Base-by-base conservation (phyloP, 2,329 filamentous ascomycete species). In the Exserohilum rostratum region DNA sequence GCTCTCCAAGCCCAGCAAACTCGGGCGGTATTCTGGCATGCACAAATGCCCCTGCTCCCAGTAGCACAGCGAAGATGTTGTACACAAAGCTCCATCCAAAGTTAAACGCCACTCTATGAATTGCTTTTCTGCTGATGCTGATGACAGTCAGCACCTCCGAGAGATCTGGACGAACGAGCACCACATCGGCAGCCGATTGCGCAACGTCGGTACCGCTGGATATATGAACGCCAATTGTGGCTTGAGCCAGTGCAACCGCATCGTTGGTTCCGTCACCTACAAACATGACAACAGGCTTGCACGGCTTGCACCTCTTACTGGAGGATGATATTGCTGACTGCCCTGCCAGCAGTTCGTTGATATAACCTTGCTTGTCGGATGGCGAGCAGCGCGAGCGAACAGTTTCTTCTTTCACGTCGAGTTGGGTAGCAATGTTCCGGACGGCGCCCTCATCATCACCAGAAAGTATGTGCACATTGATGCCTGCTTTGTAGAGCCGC, bases 211-310 rank as follows among this genome's bases (percentile, higher is more conserved):
- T 70, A 7, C 67, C 80, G 45, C 76, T 80, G 52, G 82, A 83
- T 70, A 93, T 85, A 62, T 90, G 87, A 0, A 92, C 78, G 15
- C 90, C 90, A 35, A 93, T 82, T 1, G 82, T 84, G 1, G 90
- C 88, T 66, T 87, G 84, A 0, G 88, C 85, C 0, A 93, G 80
- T 0, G 90, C 90, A 1, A 85, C 80, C 0, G 90, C 89, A 64
- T 93, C 90, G 69, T 93, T 93, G n/a, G 88, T 92, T 0, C 90
- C 90, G 63, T 95, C 90, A 33, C 90, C 90, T 52, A 83, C 82
- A 72, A 93, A 93, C 5, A 92, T 72, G 15, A 90, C 82, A 2
- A 82, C 62, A 0, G 66, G 60, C 42, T 57, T 49, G 11, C 34
- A 46, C 2, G 30, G 2, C 39, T 60, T 55, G 6, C 34, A 46